Conservation (phyloP, 1,284 basidiomycete genomes). For the Ganoderma resinaceum region DNA sequence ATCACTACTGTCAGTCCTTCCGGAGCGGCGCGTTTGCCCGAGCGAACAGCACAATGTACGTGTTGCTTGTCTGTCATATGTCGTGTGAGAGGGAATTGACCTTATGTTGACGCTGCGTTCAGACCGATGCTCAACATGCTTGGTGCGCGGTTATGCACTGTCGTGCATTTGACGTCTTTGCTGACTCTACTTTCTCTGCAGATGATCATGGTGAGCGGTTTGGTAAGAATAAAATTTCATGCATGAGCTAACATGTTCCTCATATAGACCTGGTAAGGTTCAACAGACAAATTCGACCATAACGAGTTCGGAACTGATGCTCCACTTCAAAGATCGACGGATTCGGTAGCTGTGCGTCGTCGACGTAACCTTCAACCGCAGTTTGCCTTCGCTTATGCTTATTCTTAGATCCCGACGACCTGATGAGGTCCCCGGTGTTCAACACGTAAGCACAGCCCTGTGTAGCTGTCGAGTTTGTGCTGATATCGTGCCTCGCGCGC, state of each 20-base stretch:
- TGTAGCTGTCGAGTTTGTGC: not conserved
- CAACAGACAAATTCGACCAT: not conserved
- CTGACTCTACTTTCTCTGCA: constrained; percentile 36
- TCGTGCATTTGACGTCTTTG: not conserved
- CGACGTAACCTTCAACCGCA: not conserved
- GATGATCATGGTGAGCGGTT: constrained; percentile 76
- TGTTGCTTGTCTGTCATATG: constrained; percentile 16
- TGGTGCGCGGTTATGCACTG: constrained; percentile 39
- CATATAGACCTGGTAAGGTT: constrained; percentile 51
- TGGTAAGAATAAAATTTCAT: not conserved
- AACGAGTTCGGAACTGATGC: constrained; percentile 10
- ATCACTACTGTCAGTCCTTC: constrained; percentile 90
- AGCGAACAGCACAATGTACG: constrained; percentile 93
- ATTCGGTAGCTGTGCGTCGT: constrained; percentile 82
- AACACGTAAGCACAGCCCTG: constrained; percentile 54
- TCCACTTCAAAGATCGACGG: constrained; percentile 79
- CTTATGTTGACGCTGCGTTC: constrained; percentile 51
- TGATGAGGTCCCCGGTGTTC: constrained; percentile 84
- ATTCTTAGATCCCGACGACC: constrained; percentile 77
- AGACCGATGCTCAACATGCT: constrained; percentile 51
- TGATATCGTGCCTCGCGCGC: constrained; percentile 14
- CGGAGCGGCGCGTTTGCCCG: constrained; percentile 90
- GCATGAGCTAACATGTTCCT: constrained; percentile 15
- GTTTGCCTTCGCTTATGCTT: constrained; percentile 9
- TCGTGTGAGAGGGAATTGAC: constrained; percentile 46